Evolutionary conservation across 768 basidiomycete genomes (phyloP), one percentile per base, ranked within the genome.

Genomic region (Lyophyllum shimeji): DNA sequence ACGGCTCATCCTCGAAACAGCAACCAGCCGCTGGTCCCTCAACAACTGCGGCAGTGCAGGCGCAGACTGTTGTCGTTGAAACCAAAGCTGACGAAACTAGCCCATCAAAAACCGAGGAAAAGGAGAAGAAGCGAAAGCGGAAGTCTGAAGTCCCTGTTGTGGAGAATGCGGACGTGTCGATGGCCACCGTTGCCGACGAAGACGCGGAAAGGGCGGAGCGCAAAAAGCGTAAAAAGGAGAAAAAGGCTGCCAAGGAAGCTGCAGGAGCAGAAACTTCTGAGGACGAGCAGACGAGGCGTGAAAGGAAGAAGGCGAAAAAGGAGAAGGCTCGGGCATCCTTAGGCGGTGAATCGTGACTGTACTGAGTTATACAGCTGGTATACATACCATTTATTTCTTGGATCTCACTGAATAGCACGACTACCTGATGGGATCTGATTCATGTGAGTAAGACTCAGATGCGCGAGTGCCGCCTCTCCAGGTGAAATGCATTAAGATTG

Each of bases 101-200:
- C 25, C 67, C 73, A 15, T 64, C 74, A 7, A 77, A 75, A 63
- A n/a, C n/a, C n/a, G 79, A 83, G 24, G 78, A 83, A 24, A 87
- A 86, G 67, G 90, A 93, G 67, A 90, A 91, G 75, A 95, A 96
- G 68, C 84, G 91, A 51, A 93, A 93, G 70, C 83, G 89, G 46
- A 90, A 89, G 66, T 87, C 86, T 1, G 87, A 85, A 59, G 78
- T 67, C 7, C 69, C 72, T 0, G 82, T 75, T 37, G 62, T 56
- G 20, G 76, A 67, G 17, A 75, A 71, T 15, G 71, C 63, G n/a
- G 76, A 80, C 52, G 71, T 76, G 21, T 71, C 81, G 12, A 74
- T 78, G 67, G 71, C 67, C 0, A 67, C 67, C 21, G 72, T 64
- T 39, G 78, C 60, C 13, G 75, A 69, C 23, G 80, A 76, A 17